These are phyloP conservation scores for Ricinus communis DNA, from an alignment of 345 rosid genomes.

Conservation along the genomic window DNA sequence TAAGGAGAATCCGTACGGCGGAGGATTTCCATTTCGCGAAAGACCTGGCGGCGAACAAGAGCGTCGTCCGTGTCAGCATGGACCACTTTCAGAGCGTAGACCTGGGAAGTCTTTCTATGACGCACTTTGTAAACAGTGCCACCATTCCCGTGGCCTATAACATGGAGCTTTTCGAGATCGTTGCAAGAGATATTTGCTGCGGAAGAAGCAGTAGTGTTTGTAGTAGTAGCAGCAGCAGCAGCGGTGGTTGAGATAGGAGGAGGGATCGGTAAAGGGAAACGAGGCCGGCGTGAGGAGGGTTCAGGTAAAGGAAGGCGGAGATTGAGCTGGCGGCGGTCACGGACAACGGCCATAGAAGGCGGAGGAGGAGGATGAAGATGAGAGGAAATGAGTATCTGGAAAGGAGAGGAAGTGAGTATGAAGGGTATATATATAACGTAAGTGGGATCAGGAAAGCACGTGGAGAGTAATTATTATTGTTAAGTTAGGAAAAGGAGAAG, in stretches of 20 bases:
- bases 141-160: slow-evolving; percentile 83
- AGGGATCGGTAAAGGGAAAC: slow-evolving; percentile 56
- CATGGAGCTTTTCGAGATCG: slow-evolving; percentile 67
- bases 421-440: not conserved
- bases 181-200: slow-evolving; percentile 17
- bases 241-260: no score
- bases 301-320: slow-evolving; percentile 73
- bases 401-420: not conserved
- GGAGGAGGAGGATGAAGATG: not conserved
- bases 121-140: slow-evolving; percentile 76
- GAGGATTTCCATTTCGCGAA: slow-evolving; percentile 77
- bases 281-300: slow-evolving; percentile 46
- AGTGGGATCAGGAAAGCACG: slow-evolving; percentile 19
- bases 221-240: slow-evolving; percentile 18
- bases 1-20: slow-evolving; percentile 71
- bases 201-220: slow-evolving; percentile 8
- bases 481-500: no score
- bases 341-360: slow-evolving; percentile 57
- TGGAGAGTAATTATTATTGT: no score
- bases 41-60: slow-evolving; percentile 53
- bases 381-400: not conserved
- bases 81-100: slow-evolving; percentile 68
- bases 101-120: slow-evolving; percentile 52
- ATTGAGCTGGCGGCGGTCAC: slow-evolving; percentile 79
- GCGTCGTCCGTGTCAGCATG: slow-evolving; percentile 56